A percentile compares a stretch with the other conserved stretches of the same genome.
Evolutionary conservation across 2,329 filamentous ascomycete species (phyloP).

Genomic region (Apiospora pterosperma): DNA sequence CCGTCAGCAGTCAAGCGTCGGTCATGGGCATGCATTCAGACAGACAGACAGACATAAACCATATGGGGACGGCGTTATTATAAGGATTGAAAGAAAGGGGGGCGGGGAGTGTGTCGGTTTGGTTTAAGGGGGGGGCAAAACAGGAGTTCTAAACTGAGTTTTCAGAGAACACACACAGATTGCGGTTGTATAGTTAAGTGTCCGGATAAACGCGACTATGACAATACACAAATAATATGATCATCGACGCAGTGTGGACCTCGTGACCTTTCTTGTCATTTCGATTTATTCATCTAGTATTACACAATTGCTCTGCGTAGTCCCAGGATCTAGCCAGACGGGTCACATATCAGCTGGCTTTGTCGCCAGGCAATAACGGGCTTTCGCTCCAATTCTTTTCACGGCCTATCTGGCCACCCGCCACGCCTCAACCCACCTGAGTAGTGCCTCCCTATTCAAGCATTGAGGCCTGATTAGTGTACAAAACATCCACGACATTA

Average conservation of each 20-base stretch:
- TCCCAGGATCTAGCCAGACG: neutral
- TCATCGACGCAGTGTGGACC: neutral
- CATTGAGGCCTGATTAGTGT: conserved; percentile 94
- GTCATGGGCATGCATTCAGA: neutral
- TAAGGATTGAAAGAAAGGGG: neutral
- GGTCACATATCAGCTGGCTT: neutral
- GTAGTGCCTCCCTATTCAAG: conserved; percentile 61
- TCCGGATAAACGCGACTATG: neutral
- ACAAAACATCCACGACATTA: conserved; percentile 94
- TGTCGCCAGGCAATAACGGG: neutral
- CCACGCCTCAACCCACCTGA: neutral
- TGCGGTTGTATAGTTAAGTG: neutral
- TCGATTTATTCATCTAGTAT: conserved; percentile 3
- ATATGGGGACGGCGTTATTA: neutral
- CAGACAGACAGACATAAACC: neutral
- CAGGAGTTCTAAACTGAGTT: neutral
- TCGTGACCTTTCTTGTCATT: conserved; percentile 2
- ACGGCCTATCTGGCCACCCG: neutral
- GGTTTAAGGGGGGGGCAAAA: neutral
- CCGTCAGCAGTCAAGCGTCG: neutral
- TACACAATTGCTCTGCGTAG: conserved; percentile 2
- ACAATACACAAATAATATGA: neutral
- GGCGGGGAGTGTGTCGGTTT: neutral
- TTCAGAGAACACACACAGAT: neutral
- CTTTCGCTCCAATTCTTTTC: neutral